Evolutionary conservation across 768 basidiomycete genomes (phyloP).

Genomic region (Mycena indigotica): DNA sequence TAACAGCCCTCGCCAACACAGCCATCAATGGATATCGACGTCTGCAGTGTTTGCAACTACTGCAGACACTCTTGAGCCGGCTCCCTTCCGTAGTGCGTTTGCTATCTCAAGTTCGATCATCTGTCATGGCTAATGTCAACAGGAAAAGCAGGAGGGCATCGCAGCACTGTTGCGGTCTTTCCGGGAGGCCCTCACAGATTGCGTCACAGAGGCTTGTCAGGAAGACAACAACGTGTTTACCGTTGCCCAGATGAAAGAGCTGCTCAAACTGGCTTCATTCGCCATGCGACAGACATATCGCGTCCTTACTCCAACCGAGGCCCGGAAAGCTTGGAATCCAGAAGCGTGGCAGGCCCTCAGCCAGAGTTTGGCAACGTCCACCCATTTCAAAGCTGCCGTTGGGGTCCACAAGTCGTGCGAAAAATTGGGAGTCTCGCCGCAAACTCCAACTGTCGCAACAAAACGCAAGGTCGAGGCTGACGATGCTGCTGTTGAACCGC

Average conservation of each 20-base stretch:
- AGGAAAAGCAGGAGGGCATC: conserved; percentile 42
- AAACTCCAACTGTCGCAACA: conserved; percentile 15
- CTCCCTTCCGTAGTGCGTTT: conserved; percentile 50
- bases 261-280: conserved; percentile 68
- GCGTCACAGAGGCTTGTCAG: conserved; percentile 52
- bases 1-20: conserved; percentile 58
- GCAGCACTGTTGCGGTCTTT: conserved; percentile 53
- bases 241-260: conserved; percentile 73
- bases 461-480: conserved; percentile 47
- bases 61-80: conserved; percentile 64
- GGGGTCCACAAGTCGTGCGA: conserved; percentile 61
- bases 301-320: conserved; percentile 32
- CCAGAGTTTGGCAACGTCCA: conserved; percentile 46
- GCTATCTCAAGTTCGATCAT: neutral
- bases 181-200: conserved; percentile 49
- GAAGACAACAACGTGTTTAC: conserved; percentile 49
- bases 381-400: conserved; percentile 64
- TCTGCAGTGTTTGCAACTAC: conserved; percentile 71
- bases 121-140: conserved; percentile 3
- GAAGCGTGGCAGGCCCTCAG: conserved; percentile 56
- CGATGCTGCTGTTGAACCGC: conserved; percentile 20
- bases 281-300: conserved; percentile 69
- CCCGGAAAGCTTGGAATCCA: conserved; percentile 59
- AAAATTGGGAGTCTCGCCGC: conserved; percentile 19
- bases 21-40: conserved; percentile 79